Percentiles rank a stretch among this genome's conserved stretches.
Conservation (phyloP, 2,329 filamentous ascomycete species). For the Orbilia brochopaga region DNA sequence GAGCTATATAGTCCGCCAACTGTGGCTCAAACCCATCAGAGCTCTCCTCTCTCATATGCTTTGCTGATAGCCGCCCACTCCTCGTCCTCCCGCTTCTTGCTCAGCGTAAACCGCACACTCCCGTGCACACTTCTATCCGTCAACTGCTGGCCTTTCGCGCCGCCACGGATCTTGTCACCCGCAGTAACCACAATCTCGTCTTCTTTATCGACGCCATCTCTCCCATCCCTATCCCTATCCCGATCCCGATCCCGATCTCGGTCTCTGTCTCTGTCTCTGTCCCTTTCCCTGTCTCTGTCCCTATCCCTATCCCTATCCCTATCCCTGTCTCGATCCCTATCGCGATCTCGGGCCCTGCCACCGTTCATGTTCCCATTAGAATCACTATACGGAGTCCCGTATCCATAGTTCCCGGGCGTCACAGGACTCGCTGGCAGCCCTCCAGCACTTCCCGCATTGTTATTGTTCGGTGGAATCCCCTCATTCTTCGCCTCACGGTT, state of each 20-base stretch:
- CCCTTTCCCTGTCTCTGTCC: neutral
- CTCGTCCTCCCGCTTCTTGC: constrained; percentile 73
- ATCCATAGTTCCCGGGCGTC: constrained; percentile 43
- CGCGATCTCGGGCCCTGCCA: constrained; percentile 13
- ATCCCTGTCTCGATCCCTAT: constrained; percentile 23
- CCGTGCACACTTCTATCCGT: constrained; percentile 65
- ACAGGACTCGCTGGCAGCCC: constrained; percentile 45
- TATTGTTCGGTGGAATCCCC: constrained; percentile 56
- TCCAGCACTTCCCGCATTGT: constrained; percentile 56
- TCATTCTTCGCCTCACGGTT: constrained; percentile 77
- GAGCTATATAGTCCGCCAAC: neutral
- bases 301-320: constrained; percentile 4
- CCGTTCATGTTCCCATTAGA: constrained; percentile 41
- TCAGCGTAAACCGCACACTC: constrained; percentile 88
- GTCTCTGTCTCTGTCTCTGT: constrained; percentile 8
- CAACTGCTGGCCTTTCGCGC: constrained; percentile 51
- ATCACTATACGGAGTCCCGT: constrained; percentile 41
- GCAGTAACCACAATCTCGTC: constrained; percentile 40
- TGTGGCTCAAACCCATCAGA: constrained; percentile 11
- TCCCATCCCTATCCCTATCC: constrained; percentile 9
- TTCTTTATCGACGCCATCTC: constrained; percentile 13
- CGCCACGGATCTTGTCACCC: constrained; percentile 38
- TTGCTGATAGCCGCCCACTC: constrained; percentile 70
- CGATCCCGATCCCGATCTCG: constrained; percentile 15
- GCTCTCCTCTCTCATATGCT: constrained; percentile 47